Evolutionary conservation across 2,329 filamentous ascomycete genomes (phyloP), one percentile per base, ranked within the genome.

Genomic region (Epichloe gansuensis): DNA sequence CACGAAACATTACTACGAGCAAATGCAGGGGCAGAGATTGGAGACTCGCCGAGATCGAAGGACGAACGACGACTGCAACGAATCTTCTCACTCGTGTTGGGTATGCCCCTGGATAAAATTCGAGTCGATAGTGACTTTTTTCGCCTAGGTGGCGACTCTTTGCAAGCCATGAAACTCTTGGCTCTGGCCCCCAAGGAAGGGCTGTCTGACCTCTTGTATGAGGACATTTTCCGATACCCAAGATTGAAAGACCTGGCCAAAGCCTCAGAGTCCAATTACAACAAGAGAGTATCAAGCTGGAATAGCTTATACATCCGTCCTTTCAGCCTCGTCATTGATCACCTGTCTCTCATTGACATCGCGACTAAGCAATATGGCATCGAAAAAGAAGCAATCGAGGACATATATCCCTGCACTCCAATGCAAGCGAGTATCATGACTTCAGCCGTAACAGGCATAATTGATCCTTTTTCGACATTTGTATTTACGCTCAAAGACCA

Each of bases 151-250:
- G 71, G 72, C 4, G 71, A 75, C 59, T 75, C 72, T 0, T 60
- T 75, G 11, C 61, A 63, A 4, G 71, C 72, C 0, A 74, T 74
- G 71, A 67, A 64, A 48, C 59, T 74, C 1, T 68, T 71, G 13
- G 47, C 51, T 36, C 15, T 36, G n/a, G 41, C 34, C 17, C 5
- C 12, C 23, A 43, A 49, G 23, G 47, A 43, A 13, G 15, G 34
- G 12, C 42, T 48, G n/a, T 42, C 44, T 17, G 17, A 43, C 13
- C 12, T 55, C 13, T 53, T 23, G 27, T 47, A 53, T 4, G 39
- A 35, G 15, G 48, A 46, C 9, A 51, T 47, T 27, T 55, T 53
- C 39, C 31, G 38, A 21, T 45, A 55, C 42, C 47, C 53, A 7
- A 50, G 21, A 7, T 47, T 55, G 15, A 23, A 31, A 31, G 47